phyloP scores from a whole-genome alignment of 768 basidiomycete genomes.

The Calocera viscosa region DNA sequence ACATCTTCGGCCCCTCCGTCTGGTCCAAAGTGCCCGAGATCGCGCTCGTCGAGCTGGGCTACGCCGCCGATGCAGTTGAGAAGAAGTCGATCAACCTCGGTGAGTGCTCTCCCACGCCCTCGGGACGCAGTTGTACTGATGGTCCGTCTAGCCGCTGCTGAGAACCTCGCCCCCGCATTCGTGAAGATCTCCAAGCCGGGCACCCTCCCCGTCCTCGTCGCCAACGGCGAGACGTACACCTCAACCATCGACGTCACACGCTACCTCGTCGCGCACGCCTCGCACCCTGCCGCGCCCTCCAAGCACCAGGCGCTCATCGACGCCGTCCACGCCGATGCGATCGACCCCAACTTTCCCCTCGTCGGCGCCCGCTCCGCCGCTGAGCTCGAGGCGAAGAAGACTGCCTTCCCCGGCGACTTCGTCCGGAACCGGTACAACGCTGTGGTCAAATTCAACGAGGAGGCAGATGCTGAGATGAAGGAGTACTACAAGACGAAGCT shows the following conservation, averaged over 20 bases:
- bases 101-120: neutral
- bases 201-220: neutral
- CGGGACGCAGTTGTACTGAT: neutral
- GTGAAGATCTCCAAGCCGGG: slow-evolving; percentile 23
- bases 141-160: slow-evolving; percentile 27
- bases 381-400: slow-evolving; percentile 32
- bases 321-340: slow-evolving; percentile 34
- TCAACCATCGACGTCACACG: slow-evolving; percentile 24
- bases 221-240: neutral
- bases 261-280: slow-evolving; percentile 33
- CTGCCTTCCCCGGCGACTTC: slow-evolving; percentile 28
- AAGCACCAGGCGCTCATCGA: slow-evolving; percentile 27
- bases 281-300: slow-evolving; percentile 28
- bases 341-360: slow-evolving; percentile 44
- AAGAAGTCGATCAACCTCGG: slow-evolving; percentile 31
- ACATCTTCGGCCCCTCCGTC: neutral
- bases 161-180: slow-evolving; percentile 39
- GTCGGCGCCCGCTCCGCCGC: slow-evolving; percentile 32
- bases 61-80: slow-evolving; percentile 29
- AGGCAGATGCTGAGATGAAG: slow-evolving; percentile 27
- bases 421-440: slow-evolving; percentile 36
- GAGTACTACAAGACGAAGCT: slow-evolving; percentile 37
- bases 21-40: neutral
- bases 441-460: slow-evolving; percentile 30
- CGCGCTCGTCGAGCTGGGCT: slow-evolving; percentile 32